Evolutionary conservation across 805 yeast genomes (phyloP), one percentile per base, ranked within the genome.

Genomic region (Komagataella populi): DNA sequence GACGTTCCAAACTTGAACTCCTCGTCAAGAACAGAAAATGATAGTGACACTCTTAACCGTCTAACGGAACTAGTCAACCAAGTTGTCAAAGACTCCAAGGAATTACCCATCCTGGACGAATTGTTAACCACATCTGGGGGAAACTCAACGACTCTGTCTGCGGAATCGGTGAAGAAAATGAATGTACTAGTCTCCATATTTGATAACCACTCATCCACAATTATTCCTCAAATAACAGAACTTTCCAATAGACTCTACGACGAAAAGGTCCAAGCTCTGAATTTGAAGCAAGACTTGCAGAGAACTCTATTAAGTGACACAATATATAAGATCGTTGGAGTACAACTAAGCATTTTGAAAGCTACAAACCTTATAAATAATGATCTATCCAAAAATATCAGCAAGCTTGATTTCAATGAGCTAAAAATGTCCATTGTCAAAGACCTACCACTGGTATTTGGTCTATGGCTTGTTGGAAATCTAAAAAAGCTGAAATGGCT

Each of bases 361-460:
- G 57, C 67, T 0, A 68, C 63, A 20, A 63, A 60, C 18, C 23
- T 52, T 1, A 50, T 73, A 10, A 54, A 63, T 4, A 61, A 58
- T 20, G 70, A 68, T 5, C 58, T 71, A 45, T 56, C 64, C 7
- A 60, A 56, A 14, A 61, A 61, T 46, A 54, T 73, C 18, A 56
- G 61, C 12, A 44, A 51, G 1, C 53, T 70, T n/a, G 70, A 64
- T 53, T 60, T 59, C 4, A 49, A 54, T 23, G 71, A 70, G 52
- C 52, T 66, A 7, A 61, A 58, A 22, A 51, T 66, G 12, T 63
- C 67, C 10, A 55, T 61, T 10, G 78, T 83, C 0, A 70, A 78
- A 12, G 93, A 86, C 60, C 60, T 86, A 23, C 95, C 95, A 0
- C 60, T 84, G 10, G 64, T 84, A 1, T 83, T 84, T 61, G 93